Evolutionary conservation across 129 eudicot genomes (phyloP), one percentile per base, ranked within the genome.

Genomic region (Solidago caesia): DNA sequence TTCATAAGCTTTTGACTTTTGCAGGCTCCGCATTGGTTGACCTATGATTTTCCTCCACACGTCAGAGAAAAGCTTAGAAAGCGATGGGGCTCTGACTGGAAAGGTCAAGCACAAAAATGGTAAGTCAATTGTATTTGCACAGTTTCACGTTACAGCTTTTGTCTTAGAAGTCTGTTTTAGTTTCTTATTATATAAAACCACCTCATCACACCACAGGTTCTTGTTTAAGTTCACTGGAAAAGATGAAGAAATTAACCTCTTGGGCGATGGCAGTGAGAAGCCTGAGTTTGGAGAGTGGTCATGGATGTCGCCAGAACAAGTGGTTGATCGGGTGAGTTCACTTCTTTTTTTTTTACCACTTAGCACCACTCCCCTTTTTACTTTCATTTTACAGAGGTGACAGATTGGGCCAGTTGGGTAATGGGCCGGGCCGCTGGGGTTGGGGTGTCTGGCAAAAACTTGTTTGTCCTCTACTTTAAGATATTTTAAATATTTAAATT

Each of bases 61-160:
- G 99, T 94, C 27, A 76, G 96, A 76, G 93, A 87, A 76, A 94
- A 88, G 62, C 92, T 94, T 8, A 94, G 78, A 16, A 77, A 51
- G 15, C 93, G 81, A 73, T 94, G 99, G 99, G 97, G 97, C 61
- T 82, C 96, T 64, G 88, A 91, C 83, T 94, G 97, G 99, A 94
- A 91, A 71, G 99, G 99, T 70, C 97, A 94, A 82, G 97, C 99
- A 70, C 99, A 94, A 74, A 94, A 91, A 75, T 94, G 99, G 99
- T 88, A 73, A 84, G 90, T 61, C 25, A 52, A 53, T 52, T n/a
- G 5, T 29, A 14, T 78, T 67, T 13, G 15, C 68, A 65, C 27
- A n/a, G 33, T 25, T 21, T 21, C 21, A 21, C 21, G 21, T 21
- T 76, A 64, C 44, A 62, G 1, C 2, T 14, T 2, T n/a, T 1